These are phyloP conservation scores for Diversispora epigaea DNA, from an alignment of 192 early-diverging fungal species.

Conservation along the genomic window DNA sequence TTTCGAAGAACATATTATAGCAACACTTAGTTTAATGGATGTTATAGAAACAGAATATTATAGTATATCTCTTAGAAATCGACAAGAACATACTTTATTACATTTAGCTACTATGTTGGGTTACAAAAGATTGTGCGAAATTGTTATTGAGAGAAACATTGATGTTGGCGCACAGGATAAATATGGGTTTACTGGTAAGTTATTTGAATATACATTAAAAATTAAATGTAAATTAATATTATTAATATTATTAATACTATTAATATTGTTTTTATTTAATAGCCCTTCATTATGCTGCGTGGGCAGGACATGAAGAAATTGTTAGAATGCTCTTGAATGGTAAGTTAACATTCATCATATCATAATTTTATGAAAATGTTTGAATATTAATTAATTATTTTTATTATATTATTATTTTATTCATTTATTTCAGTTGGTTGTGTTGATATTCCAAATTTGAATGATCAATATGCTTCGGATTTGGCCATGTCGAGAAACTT, in stretches of 20 bases:
- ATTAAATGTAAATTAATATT: background rate
- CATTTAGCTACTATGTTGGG: constrained; percentile 65
- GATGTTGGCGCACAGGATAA: constrained; percentile 56
- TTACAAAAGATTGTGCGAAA: constrained; percentile 48
- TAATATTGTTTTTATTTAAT: background rate
- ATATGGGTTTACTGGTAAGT: constrained; percentile 57
- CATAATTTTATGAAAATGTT: background rate
- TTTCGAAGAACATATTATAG: constrained; percentile 48
- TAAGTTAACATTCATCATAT: background rate
- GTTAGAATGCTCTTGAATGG: constrained; percentile 52
- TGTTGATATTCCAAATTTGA: constrained; percentile 7
- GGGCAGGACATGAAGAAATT: constrained; percentile 49
- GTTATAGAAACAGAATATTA: constrained; percentile 39
- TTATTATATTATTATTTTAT: background rate
- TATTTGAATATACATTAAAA: background rate
- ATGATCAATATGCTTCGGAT: constrained; percentile 25
- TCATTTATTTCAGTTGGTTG: constrained; percentile 1
- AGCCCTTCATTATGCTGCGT: constrained; percentile 69
- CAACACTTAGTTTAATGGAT: constrained; percentile 42
- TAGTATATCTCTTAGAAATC: constrained; percentile 38
- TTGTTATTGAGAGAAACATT: constrained; percentile 47
- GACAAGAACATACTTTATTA: constrained; percentile 56
- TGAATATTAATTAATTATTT: background rate
- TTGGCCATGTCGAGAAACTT: constrained; percentile 11
- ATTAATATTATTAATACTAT: background rate